Evolutionary conservation across 768 basidiomycete genomes (phyloP), one percentile per base, ranked within the genome.

Genomic region (Coprinopsis strossmayeri): DNA sequence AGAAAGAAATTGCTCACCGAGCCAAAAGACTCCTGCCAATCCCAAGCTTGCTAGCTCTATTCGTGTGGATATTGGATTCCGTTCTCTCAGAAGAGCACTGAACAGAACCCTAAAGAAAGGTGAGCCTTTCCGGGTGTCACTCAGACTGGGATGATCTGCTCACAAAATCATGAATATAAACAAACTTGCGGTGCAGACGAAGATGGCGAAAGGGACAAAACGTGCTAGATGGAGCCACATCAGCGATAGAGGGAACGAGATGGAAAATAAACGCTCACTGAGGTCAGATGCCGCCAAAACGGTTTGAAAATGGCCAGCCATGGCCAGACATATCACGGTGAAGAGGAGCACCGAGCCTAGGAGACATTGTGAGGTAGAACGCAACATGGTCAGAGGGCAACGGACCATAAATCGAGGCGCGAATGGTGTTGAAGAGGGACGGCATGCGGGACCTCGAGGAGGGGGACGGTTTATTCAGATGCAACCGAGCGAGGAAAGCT

Each of bases 191-290:
- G 74, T 73, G 59, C 82, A 86, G 37, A 89, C 86, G 56, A 91
- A 91, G 60, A 91, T 77, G 46, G 89, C 83, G 60, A 89, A 87
- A 15, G 89, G 89, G 32, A 91, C 82, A 61, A 91, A 91, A 69
- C 83, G 87, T 68, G 89, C 89, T 91, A 57, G 46, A 25, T n/a
- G 41, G 55, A 34, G 51, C 39, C 50, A 10, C 5, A 46, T 48
- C 38, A 48, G 30, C 43, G 45, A 43, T 55, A 26, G 49, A 35
- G 20, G 42, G 27, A 34, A n/a, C 24, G 17, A 35, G 39, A 34
- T 2, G 50, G 12, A 41, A 4, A 15, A 30, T 50, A 61, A 23
- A 18, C 24, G 40, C 84, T 61, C 63, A 91, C 88, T 91, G 63
- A 91, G 83, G 68, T 90, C 86, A 49, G 84, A 87, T 55, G 85